Evolutionary conservation across 2,329 filamentous ascomycete species (phyloP).

Genomic region (Dactylellina leptospora): DNA sequence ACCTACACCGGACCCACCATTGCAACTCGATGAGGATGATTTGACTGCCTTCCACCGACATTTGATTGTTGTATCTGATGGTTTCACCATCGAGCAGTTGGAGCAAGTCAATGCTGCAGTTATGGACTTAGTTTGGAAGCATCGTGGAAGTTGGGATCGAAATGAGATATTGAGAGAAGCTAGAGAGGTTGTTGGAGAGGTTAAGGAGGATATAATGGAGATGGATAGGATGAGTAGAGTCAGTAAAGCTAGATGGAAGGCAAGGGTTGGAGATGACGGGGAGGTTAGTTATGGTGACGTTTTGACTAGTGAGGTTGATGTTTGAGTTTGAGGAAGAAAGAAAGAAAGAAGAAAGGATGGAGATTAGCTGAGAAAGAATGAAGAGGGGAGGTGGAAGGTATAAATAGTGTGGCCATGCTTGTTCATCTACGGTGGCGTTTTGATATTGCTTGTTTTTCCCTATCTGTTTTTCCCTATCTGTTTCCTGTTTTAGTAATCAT

Average conservation of each 20-base stretch:
- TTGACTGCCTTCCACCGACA: conserved; percentile 70
- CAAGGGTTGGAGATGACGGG: conserved; percentile 10
- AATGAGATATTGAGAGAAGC: conserved; percentile 74
- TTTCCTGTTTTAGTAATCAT: neutral
- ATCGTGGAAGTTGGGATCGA: conserved; percentile 82
- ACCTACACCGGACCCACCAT: conserved; percentile 54
- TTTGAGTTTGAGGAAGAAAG: neutral
- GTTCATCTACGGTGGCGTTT: conserved; percentile 25
- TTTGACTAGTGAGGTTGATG: conserved; percentile 44
- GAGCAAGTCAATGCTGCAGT: conserved; percentile 90
- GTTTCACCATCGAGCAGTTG: conserved; percentile 88
- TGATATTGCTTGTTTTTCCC: neutral
- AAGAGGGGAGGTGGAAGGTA: too few relatives aligned
- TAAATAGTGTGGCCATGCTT: too few relatives aligned
- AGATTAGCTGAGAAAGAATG: too few relatives aligned
- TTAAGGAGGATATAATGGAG: conserved; percentile 73
- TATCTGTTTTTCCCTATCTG: conserved; percentile 16
- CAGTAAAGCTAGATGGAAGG: conserved; percentile 38
- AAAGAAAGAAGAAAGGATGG: too few relatives aligned
- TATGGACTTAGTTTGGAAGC: conserved; percentile 89
- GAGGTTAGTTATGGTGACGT: conserved; percentile 49
- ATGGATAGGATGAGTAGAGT: conserved; percentile 62
- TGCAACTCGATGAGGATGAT: conserved; percentile 64
- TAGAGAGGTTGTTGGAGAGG: conserved; percentile 76
- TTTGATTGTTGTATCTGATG: conserved; percentile 74